A percentile compares a stretch with the other conserved stretches of the same genome.
These are phyloP conservation scores for Mrakia gelida DNA, from an alignment of 768 basidiomycete species.

Conservation along the genomic window DNA sequence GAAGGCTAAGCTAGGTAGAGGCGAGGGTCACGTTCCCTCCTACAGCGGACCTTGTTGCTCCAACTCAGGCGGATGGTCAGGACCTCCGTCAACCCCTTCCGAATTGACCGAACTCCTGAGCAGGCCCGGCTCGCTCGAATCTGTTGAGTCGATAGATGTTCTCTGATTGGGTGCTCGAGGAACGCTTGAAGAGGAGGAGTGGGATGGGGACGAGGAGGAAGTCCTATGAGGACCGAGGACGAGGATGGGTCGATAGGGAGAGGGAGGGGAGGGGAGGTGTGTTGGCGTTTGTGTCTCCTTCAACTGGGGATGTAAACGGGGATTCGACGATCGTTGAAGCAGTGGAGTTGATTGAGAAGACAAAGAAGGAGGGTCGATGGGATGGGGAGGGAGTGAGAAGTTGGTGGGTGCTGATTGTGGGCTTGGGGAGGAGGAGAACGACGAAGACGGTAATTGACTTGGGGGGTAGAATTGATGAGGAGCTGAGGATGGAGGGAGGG, in stretches of 20 bases:
- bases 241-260: background rate
- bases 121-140: background rate
- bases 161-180: background rate
- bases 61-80: background rate
- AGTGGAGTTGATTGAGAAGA: conserved; percentile 13
- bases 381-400: background rate
- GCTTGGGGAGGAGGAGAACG: background rate
- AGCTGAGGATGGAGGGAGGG: background rate
- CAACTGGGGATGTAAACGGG: conserved; percentile 3
- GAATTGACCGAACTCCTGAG: background rate
- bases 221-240: background rate
- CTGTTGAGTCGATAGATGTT: background rate
- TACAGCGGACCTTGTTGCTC: background rate
- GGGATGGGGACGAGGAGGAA: background rate
- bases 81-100: conserved; percentile 1
- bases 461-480: conserved; percentile 20
- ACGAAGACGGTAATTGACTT: background rate
- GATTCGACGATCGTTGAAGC: conserved; percentile 22
- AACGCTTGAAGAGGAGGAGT: background rate
- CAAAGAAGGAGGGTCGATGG: conserved; percentile 10
- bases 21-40: conserved; percentile 5
- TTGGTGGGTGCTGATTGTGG: background rate
- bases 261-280: background rate
- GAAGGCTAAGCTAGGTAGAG: too few species aligned
- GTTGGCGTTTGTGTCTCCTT: background rate